Evolutionary conservation across 306 rosid species (phyloP).

Genomic region (Trifolium dubium): DNA sequence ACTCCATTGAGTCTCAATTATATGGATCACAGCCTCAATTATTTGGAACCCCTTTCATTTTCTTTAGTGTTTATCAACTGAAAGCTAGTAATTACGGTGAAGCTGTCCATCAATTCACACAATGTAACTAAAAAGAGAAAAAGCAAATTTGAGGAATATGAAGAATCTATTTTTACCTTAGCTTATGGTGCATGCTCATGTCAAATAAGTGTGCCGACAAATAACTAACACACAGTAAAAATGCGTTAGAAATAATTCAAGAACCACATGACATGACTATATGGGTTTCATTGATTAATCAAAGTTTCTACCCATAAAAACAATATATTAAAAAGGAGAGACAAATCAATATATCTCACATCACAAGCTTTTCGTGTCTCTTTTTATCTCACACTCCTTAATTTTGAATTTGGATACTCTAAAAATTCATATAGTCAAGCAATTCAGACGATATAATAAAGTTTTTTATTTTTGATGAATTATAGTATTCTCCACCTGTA

Average conservation of each 20-base stretch:
- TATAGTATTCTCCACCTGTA: too few species aligned
- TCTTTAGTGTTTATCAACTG: background rate
- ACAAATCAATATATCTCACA: constrained; percentile 20
- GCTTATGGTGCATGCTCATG: background rate
- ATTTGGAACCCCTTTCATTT: background rate
- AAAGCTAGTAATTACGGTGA: background rate
- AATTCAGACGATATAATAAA: too few species aligned
- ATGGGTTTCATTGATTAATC: constrained; percentile 19
- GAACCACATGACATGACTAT: constrained; percentile 3
- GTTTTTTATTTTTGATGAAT: too few species aligned
- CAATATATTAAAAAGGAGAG: constrained; percentile 9
- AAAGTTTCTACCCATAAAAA: constrained; percentile 4
- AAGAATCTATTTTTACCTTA: background rate
- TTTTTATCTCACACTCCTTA: background rate
- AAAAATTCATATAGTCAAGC: background rate
- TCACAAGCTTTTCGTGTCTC: background rate
- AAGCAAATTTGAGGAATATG: background rate
- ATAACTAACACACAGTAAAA: constrained; percentile 49
- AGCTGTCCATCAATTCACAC: background rate
- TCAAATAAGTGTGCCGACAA: constrained; percentile 47
- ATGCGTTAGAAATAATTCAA: constrained; percentile 39
- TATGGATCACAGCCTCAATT: background rate
- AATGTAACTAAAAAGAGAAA: background rate
- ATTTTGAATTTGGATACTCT: background rate
- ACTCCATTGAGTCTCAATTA: background rate